These are phyloP conservation scores for Bromus sterilis DNA, from an alignment of 176 grass and related monocot genomes.

Conservation along the genomic window DNA sequence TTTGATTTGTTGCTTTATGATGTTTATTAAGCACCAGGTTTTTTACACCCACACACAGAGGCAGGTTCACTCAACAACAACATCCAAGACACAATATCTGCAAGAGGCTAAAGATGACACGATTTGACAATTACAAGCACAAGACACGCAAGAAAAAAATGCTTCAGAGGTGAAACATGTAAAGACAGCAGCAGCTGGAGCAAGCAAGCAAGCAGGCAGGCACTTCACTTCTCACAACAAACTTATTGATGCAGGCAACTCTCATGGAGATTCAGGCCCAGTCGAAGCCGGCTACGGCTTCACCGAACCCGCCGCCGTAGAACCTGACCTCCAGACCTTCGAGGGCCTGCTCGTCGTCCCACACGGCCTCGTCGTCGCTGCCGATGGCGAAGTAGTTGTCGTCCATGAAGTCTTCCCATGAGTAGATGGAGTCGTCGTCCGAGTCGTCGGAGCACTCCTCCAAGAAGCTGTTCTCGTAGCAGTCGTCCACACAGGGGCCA, in stretches of 20 bases:
- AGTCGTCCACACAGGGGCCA: slow-evolving; percentile 69
- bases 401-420: slow-evolving; percentile 89
- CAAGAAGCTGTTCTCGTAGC: slow-evolving; percentile 74
- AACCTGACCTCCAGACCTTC: slow-evolving; percentile 78
- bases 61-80: neutral
- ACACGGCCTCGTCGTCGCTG: slow-evolving; percentile 74
- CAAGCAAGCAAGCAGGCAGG: neutral
- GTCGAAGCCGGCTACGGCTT: slow-evolving; percentile 53
- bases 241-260: neutral
- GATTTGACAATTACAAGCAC: slow-evolving; percentile 6
- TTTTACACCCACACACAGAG: neutral
- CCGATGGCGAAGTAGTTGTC: slow-evolving; percentile 31
- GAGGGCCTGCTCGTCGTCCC: slow-evolving; percentile 64
- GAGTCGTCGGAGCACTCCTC: slow-evolving; percentile 90
- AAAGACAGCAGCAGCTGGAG: neutral
- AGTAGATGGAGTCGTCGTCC: slow-evolving; percentile 61
- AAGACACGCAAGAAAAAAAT: neutral
- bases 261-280: slow-evolving; percentile 95
- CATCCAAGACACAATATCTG: slow-evolving; percentile 13
- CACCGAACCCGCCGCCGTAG: slow-evolving; percentile 57
- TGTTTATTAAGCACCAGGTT: neutral
- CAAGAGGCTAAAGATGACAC: slow-evolving; percentile 1
- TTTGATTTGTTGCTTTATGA: neutral
- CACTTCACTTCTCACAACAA: neutral
- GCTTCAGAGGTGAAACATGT: neutral